A percentile compares a stretch with the other conserved stretches of the same genome.
phyloP scores from a whole-genome alignment of 257 asterid species.

The Cynanchum wilfordii region DNA sequence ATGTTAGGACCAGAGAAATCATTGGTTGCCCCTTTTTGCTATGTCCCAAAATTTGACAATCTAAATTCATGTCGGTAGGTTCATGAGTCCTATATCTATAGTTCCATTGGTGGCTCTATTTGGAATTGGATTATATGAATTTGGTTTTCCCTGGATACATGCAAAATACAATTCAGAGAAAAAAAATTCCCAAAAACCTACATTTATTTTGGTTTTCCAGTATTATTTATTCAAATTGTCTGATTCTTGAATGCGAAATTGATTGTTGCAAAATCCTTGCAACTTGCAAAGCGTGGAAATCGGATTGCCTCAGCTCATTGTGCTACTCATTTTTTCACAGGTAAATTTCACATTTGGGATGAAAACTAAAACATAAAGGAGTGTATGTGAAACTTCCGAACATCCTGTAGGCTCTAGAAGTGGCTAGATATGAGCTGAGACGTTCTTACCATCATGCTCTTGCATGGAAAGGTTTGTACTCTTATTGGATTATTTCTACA shows the following conservation, averaged over 20 bases:
- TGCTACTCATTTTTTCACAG: constrained; percentile 85
- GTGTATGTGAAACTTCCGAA: too few species aligned
- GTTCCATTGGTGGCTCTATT: constrained; percentile 81
- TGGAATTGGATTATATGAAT: constrained; percentile 85
- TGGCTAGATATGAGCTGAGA: constrained; percentile 90
- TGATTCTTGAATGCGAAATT: not conserved
- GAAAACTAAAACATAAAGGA: too few species aligned
- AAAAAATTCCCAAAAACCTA: not conserved
- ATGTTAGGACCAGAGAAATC: not conserved
- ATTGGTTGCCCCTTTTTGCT: not conserved
- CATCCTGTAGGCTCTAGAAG: constrained; percentile 85
- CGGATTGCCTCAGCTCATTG: constrained; percentile 75
- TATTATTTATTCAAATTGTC: not conserved
- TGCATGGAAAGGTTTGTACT: constrained; percentile 72
- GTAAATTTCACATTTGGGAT: too few species aligned
- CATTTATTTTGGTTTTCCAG: not conserved
- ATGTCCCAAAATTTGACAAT: not conserved
- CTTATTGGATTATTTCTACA: not conserved
- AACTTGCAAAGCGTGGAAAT: constrained; percentile 91
- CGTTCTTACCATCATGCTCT: constrained; percentile 80
- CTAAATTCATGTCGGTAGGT: constrained; percentile 38
- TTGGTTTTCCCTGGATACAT: constrained; percentile 86
- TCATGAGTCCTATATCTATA: constrained; percentile 69
- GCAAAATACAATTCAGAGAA: not conserved
- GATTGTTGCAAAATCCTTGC: constrained; percentile 12